Base-by-base conservation (phyloP, 805 yeast species). In the Lipomyces oligophaga region DNA sequence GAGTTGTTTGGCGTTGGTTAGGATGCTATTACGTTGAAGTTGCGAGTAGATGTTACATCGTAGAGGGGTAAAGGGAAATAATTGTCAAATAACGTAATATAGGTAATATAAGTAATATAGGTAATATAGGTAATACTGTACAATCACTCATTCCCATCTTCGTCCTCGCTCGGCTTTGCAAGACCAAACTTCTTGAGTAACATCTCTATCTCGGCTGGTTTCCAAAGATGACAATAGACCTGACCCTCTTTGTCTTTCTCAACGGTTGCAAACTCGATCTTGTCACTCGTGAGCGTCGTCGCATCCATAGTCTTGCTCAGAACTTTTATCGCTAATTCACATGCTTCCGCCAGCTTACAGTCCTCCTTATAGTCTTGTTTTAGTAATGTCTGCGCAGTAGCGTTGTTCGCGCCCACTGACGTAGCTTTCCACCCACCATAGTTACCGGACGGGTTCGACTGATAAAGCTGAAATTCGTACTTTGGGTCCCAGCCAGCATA, bases 361-460 rank as follows among this genome's bases (percentile, higher is more conserved):
- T 84, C 93, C 59, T 85, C 90, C 64, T 84, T 87, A 72, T 85
- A 93, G 60, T 93, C 98, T 70, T 89, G 95, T 69, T 93, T 93
- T 63, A 93, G 75, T 55, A 93, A 71, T 0, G 98, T 90, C 71
- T 93, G 98, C 1, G 97, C 97, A 36, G 96, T 89, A 5, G 95
- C 79, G 55, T 87, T 88, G 70, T 93, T 93, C 41, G 97, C 96
- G 34, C 99, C 99, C 50, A 93, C 89, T 59, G 87, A 77, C 27
- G 96, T 90, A 35, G 98, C 98, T 68, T 85, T 88, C 99, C 99
- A 93, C 21, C 98, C 97, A 18, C 95, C 79, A 66, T 89, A 93
- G 69, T 93, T 93, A 22, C 99, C 99, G 0, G 96, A 85, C 11
- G 99, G 99, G 65, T 93, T 93, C 20, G 95, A 84, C 4, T 96